These are phyloP conservation scores for Quercus bicolor DNA, from an alignment of 306 rosid genomes.

Conservation along the genomic window DNA sequence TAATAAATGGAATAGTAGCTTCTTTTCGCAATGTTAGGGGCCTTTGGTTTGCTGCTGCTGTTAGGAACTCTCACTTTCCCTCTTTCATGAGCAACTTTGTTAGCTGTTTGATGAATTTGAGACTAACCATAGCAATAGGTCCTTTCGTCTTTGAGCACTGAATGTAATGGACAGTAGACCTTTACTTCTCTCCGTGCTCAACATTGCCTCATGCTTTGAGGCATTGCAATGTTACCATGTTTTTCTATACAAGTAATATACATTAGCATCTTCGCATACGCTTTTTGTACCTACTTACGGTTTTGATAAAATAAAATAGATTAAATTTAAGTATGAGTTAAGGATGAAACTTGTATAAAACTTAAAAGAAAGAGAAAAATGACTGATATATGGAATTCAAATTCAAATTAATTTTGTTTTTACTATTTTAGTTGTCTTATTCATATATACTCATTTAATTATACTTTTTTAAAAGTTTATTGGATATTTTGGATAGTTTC, in stretches of 20 bases:
- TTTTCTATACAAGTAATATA: not conserved
- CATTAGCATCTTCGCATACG: not conserved
- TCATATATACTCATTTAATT: too few relatives aligned
- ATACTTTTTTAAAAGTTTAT: too few relatives aligned
- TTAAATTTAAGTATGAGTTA: too few relatives aligned
- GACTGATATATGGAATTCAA: too few relatives aligned
- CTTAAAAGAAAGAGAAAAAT: too few relatives aligned
- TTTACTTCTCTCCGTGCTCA: not conserved
- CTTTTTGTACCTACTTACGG: too few relatives aligned
- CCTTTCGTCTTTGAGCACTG: not conserved
- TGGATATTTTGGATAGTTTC: too few relatives aligned
- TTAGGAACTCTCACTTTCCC: not conserved
- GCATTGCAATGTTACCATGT: not conserved
- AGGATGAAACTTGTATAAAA: too few relatives aligned
- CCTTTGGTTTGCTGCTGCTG: not conserved
- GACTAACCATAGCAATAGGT: not conserved
- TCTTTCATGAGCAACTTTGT: not conserved
- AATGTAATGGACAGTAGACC: not conserved
- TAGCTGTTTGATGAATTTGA: not conserved
- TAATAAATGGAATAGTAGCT: not conserved
- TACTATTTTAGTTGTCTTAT: too few relatives aligned
- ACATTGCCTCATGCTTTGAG: not conserved
- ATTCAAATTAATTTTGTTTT: too few relatives aligned
- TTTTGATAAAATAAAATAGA: too few relatives aligned
- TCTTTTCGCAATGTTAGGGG: not conserved